Evolutionary conservation across 2,329 filamentous ascomycete species (phyloP).

Genomic region (Penicillium sp.): DNA sequence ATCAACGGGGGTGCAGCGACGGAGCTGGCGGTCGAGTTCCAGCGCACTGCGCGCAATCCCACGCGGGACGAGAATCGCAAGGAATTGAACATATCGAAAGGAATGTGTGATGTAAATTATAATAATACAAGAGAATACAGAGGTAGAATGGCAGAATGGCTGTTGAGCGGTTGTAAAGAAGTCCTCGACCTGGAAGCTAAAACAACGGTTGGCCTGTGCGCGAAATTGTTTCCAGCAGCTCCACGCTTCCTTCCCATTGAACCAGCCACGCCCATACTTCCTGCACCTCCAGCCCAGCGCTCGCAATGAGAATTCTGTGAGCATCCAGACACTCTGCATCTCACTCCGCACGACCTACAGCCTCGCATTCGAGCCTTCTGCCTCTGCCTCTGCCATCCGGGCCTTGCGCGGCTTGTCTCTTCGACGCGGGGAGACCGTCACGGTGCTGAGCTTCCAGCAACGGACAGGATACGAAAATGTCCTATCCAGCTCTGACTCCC

Average conservation of each 20-base stretch:
- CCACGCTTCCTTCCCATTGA: conserved; percentile 5
- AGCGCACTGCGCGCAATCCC: conserved; percentile 30
- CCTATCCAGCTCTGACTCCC: conserved; percentile 40
- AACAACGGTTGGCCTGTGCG: conserved; percentile 29
- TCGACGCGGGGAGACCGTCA: conserved; percentile 24
- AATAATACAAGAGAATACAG: conserved; percentile 1
- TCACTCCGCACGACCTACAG: neutral
- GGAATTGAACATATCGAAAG: conserved; percentile 28
- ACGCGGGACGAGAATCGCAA: conserved; percentile 27
- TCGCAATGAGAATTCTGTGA: conserved; percentile 4
- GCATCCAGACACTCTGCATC: neutral
- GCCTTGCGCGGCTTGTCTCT: conserved; percentile 17
- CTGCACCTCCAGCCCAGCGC: neutral
- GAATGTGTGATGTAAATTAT: neutral
- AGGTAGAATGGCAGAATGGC: neutral
- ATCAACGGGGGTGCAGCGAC: conserved; percentile 40
- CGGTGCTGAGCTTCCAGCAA: conserved; percentile 13
- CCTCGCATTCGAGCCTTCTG: neutral
- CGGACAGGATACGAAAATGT: conserved; percentile 31
- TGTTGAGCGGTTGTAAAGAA: neutral
- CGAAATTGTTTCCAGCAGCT: conserved; percentile 30
- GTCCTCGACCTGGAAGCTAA: conserved; percentile 14
- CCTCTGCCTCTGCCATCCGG: neutral
- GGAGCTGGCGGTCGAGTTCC: conserved; percentile 36
- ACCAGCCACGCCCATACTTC: conserved; percentile 4